Conservation (phyloP, 2,329 filamentous ascomycete genomes). For the Colletotrichum sidae region DNA sequence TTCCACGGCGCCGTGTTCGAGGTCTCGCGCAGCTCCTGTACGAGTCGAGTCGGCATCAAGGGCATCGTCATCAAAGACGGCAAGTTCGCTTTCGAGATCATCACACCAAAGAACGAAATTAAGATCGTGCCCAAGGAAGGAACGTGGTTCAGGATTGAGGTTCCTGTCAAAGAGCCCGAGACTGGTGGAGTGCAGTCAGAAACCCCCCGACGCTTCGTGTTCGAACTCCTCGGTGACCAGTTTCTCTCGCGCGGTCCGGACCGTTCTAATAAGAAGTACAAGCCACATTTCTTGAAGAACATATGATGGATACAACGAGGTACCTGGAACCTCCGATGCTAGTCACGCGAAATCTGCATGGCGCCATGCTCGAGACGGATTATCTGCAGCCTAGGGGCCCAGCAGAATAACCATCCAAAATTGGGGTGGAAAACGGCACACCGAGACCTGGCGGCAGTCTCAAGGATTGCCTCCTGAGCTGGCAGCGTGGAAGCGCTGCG, state of each 20-base stretch:
- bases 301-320: slow-evolving; percentile 62
- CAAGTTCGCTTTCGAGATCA: slow-evolving; percentile 85
- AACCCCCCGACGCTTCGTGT: slow-evolving; percentile 66
- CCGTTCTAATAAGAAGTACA: slow-evolving; percentile 91
- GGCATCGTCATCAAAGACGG: slow-evolving; percentile 93
- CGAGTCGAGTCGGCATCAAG: slow-evolving; percentile 82
- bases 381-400: neutral
- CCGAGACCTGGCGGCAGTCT: too few relatives aligned
- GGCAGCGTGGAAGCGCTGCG: too few relatives aligned
- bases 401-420: neutral
- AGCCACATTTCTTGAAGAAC: slow-evolving; percentile 81
- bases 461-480: too few relatives aligned
- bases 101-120: slow-evolving; percentile 76
- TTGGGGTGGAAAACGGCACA: too few relatives aligned
- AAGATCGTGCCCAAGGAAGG: slow-evolving; percentile 92
- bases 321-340: too few relatives aligned
- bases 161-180: slow-evolving; percentile 59
- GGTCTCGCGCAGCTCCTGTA: slow-evolving; percentile 85
- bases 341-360: neutral
- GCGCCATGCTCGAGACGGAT: neutral
- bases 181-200: slow-evolving; percentile 29
- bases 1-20: slow-evolving; percentile 88
- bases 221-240: slow-evolving; percentile 89
- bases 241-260: slow-evolving; percentile 87
- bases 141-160: slow-evolving; percentile 82